These are phyloP conservation scores for Cylindrotheca fusiformis DNA, from an alignment of 108 stramenopile genomes.

Conservation along the genomic window DNA sequence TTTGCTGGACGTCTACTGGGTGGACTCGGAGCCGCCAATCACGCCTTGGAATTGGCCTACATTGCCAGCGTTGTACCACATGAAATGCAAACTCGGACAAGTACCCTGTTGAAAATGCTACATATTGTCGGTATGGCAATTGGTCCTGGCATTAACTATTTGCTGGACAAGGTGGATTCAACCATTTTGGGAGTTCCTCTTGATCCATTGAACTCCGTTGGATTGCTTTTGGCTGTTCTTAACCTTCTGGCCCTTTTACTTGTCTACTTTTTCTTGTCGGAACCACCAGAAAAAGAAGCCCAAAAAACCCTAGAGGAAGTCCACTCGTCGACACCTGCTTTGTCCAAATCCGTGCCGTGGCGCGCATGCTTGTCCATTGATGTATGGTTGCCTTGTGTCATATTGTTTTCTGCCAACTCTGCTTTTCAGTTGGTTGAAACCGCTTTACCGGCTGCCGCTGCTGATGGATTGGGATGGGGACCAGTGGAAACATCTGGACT, in stretches of 20 bases:
- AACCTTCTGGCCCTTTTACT: slow-evolving; percentile 39
- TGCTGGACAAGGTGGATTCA: slow-evolving; percentile 43
- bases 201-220: slow-evolving; percentile 68
- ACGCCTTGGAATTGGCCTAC: slow-evolving; percentile 67
- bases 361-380: slow-evolving; percentile 22
- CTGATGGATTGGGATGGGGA: slow-evolving; percentile 58
- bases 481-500: slow-evolving; percentile 53
- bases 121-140: slow-evolving; percentile 67
- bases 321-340: background rate
- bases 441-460: slow-evolving; percentile 58
- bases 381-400: slow-evolving; percentile 55
- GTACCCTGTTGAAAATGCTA: slow-evolving; percentile 46
- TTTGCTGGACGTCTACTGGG: slow-evolving; percentile 54
- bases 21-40: slow-evolving; percentile 64
- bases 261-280: slow-evolving; percentile 52
- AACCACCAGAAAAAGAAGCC: slow-evolving; percentile 33
- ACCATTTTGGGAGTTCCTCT: slow-evolving; percentile 14
- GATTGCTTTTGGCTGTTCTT: slow-evolving; percentile 45
- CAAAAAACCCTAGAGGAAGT: background rate
- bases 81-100: slow-evolving; percentile 47
- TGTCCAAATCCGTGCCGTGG: slow-evolving; percentile 5
- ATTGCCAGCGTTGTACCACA: slow-evolving; percentile 47
- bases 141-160: slow-evolving; percentile 58
- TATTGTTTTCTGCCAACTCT: slow-evolving; percentile 64
- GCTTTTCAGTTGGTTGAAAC: slow-evolving; percentile 74